Base-by-base conservation (phyloP, 768 basidiomycete genomes). In the Leccinum arenicola region DNA sequence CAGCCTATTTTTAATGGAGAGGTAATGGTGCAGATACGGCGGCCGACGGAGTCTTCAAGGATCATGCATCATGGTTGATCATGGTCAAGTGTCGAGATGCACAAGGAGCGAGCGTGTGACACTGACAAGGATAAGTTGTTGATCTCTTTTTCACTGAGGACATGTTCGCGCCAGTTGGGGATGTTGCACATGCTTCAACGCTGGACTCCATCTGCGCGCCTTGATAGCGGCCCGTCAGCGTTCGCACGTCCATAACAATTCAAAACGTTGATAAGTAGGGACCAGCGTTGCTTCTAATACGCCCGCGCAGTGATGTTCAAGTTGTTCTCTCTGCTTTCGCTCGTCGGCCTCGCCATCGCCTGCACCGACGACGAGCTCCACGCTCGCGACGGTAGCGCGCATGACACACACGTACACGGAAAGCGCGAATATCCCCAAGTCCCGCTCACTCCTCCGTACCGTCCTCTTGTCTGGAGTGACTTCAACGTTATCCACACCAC, bases 401-500 rank as follows among this genome's bases (percentile, higher is more conserved):
- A 80, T 64, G 67, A 0, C 29, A 29, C 59, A 38, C 75, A 78
- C 55, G 47, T 53, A 14, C 73, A 72, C 51, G 49, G 52, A 51
- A 75, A 72, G 59, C 77, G 80, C 55, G 74, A 76, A 51, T 70
- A 74, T 53, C 78, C 82, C 0, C 71, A 77, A 47, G 61, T 74
- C 15, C 75, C 74, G 12, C 71, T 86, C 38, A 75, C 83, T 1
- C 78, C 78, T 17, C 93, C 93, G 6, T 80, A 81, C 57, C 77
- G 86, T 21, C 82, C 84, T 25, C 79, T 96, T 12, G 83, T 84
- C 54, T 95, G 93, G 94, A 84, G 88, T 19, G 91, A 95, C 66
- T 80, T 95, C 68, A 95, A 95, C 69, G 82, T 95, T 66, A 80
- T 95, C 50, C 85, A 88, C 66, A 95, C 92, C 2, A 95, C 94